Evolutionary conservation across 2,329 filamentous ascomycete species (phyloP).

Genomic region (Emmonsiellopsis sp.): DNA sequence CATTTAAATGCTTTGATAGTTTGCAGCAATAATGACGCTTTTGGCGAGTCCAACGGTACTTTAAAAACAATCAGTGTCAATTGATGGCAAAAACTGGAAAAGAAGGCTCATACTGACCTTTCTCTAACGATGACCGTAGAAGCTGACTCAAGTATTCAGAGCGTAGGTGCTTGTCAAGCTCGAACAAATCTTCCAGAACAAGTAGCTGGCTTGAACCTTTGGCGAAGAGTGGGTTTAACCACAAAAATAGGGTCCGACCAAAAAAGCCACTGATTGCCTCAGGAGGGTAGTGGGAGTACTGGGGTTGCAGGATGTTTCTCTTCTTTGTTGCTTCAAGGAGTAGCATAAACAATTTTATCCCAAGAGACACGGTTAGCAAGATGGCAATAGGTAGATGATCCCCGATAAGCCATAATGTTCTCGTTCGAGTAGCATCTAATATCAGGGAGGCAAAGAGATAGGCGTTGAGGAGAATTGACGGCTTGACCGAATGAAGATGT

Average conservation of each 20-base stretch:
- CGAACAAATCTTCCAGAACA: slow-evolving; percentile 36
- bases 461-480: slow-evolving; percentile 39
- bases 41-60: background rate
- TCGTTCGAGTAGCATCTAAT: slow-evolving; percentile 38
- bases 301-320: slow-evolving; percentile 28
- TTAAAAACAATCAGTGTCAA: background rate
- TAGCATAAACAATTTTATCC: slow-evolving; percentile 35
- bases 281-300: slow-evolving; percentile 34
- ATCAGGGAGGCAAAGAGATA: slow-evolving; percentile 40
- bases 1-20: slow-evolving; percentile 25
- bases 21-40: slow-evolving; percentile 12
- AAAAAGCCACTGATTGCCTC: slow-evolving; percentile 47
- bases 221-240: slow-evolving; percentile 45
- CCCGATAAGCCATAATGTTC: slow-evolving; percentile 36
- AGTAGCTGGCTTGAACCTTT: slow-evolving; percentile 39
- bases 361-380: slow-evolving; percentile 34
- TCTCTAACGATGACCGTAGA: slow-evolving; percentile 30
- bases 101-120: slow-evolving; percentile 20
- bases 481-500: slow-evolving; percentile 36
- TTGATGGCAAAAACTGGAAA: background rate
- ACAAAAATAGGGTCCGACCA: slow-evolving; percentile 43
- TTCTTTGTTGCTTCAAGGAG: slow-evolving; percentile 41
- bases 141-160: slow-evolving; percentile 27
- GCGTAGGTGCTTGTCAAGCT: slow-evolving; percentile 37
- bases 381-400: slow-evolving; percentile 31